These are phyloP conservation scores for Calvatia gigantea DNA, from an alignment of 768 basidiomycete species.

Conservation along the genomic window DNA sequence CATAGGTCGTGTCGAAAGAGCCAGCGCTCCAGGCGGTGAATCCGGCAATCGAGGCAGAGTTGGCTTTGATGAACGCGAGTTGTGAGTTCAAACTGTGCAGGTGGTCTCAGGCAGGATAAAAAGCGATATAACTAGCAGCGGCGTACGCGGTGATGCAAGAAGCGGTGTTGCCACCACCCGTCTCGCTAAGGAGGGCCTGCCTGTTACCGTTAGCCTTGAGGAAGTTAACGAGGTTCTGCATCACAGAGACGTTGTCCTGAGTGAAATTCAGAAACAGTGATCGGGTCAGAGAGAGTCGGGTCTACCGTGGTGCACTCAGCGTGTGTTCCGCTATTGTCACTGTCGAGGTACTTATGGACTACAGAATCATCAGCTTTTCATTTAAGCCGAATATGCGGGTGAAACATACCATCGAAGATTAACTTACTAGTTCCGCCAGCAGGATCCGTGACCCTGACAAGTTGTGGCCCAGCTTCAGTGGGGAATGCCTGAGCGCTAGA, in stretches of 20 bases:
- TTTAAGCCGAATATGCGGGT: not conserved
- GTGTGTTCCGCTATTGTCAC: slow-evolving; percentile 42
- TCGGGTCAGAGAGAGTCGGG: not conserved
- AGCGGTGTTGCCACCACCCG: slow-evolving; percentile 50
- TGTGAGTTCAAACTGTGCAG: slow-evolving; percentile 32
- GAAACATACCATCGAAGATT: slow-evolving; percentile 40
- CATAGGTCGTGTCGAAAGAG: slow-evolving; percentile 47
- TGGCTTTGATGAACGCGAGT: slow-evolving; percentile 42
- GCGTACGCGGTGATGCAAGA: slow-evolving; percentile 38
- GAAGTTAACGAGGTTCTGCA: slow-evolving; percentile 40
- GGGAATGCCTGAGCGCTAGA: slow-evolving; percentile 30
- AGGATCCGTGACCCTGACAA: slow-evolving; percentile 38
- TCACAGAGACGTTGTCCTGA: slow-evolving; percentile 41
- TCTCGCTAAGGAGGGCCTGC: slow-evolving; percentile 40
- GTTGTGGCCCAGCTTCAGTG: slow-evolving; percentile 41
- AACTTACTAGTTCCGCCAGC: slow-evolving; percentile 39
- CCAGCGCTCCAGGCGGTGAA: slow-evolving; percentile 55
- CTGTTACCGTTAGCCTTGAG: slow-evolving; percentile 30
- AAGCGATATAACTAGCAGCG: slow-evolving; percentile 13
- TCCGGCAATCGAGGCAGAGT: slow-evolving; percentile 41
- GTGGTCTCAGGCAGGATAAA: not conserved
- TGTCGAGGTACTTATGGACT: slow-evolving; percentile 62
- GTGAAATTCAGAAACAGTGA: not conserved
- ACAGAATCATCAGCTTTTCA: not conserved
- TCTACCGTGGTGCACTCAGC: slow-evolving; percentile 27